Evolutionary conservation across 768 basidiomycete genomes (phyloP).

Genomic region (Asterophora lycoperdoides): DNA sequence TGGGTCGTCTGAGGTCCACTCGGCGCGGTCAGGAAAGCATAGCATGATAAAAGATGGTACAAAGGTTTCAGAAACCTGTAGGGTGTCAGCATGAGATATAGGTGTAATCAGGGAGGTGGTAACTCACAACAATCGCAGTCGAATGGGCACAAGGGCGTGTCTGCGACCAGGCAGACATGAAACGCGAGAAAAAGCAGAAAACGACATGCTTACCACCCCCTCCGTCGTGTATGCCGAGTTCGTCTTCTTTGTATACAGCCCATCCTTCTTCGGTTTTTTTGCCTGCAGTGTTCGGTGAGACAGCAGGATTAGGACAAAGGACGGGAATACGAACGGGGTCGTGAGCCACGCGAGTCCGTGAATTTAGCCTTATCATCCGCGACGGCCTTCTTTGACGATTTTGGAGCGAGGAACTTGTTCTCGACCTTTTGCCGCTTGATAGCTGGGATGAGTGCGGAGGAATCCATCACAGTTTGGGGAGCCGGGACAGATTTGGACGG

Average conservation of each 20-base stretch:
- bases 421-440: conserved; percentile 36
- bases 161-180: conserved; percentile 36
- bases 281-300: conserved; percentile 40
- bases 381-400: conserved; percentile 21
- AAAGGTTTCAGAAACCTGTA: conserved; percentile 22
- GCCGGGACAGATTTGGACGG: conserved; percentile 33
- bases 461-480: conserved; percentile 65
- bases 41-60: neutral
- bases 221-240: conserved; percentile 62
- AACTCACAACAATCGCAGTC: conserved; percentile 84
- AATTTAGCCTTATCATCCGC: conserved; percentile 48
- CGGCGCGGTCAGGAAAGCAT: neutral
- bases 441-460: conserved; percentile 37
- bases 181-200: conserved; percentile 14
- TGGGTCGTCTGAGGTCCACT: neutral
- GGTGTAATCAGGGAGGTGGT: neutral
- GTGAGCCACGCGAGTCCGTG: conserved; percentile 70
- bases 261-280: conserved; percentile 79
- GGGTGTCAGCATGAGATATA: neutral
- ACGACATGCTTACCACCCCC: conserved; percentile 60
- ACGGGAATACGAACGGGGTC: conserved; percentile 50
- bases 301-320: neutral
- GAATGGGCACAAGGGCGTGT: conserved; percentile 82
- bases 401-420: conserved; percentile 6
- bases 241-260: conserved; percentile 76